These are phyloP conservation scores for Cladosporium sp. DNA, from an alignment of 2,329 filamentous ascomycete species.

Conservation along the genomic window DNA sequence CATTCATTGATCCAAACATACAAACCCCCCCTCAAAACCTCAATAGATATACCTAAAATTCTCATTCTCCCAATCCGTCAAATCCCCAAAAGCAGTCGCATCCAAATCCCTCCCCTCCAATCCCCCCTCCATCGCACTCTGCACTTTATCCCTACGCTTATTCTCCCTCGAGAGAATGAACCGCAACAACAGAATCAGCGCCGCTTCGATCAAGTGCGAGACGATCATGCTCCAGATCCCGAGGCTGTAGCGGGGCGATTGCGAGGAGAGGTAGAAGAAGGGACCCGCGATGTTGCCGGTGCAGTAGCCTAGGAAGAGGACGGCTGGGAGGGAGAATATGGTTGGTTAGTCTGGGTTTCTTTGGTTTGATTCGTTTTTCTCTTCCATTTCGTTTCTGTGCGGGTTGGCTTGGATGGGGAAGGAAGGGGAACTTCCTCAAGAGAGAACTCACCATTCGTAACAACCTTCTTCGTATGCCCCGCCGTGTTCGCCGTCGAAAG, in stretches of 20 bases:
- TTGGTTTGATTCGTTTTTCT: no score
- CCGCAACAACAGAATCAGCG: slow-evolving; percentile 43
- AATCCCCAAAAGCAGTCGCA: slow-evolving; percentile 51
- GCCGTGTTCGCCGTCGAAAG: slow-evolving; percentile 48
- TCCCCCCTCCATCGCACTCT: slow-evolving; percentile 42
- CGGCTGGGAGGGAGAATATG: slow-evolving; percentile 50
- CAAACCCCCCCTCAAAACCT: no score
- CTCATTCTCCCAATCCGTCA: slow-evolving; percentile 60
- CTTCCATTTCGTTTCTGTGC: no score
- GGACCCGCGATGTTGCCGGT: slow-evolving; percentile 64
- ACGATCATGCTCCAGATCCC: slow-evolving; percentile 58
- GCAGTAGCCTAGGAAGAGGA: slow-evolving; percentile 60
- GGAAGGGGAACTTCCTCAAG: no score
- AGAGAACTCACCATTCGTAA: slow-evolving; percentile 44
- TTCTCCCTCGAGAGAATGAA: slow-evolving; percentile 48
- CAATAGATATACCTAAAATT: slow-evolving; percentile 42
- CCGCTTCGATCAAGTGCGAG: slow-evolving; percentile 49
- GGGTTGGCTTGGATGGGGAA: no score
- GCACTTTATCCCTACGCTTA: slow-evolving; percentile 44
- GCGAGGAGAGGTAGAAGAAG: slow-evolving; percentile 57
- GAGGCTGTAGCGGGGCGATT: slow-evolving; percentile 54
- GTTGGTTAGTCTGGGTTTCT: not conserved
- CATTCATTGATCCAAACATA: no score
- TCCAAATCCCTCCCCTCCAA: slow-evolving; percentile 20
- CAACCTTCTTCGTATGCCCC: slow-evolving; percentile 60